Percentiles rank a stretch among this genome's conserved stretches.
These are phyloP conservation scores for Penicillium verrucosum DNA, from an alignment of 2,329 filamentous ascomycete genomes.

Conservation along the genomic window DNA sequence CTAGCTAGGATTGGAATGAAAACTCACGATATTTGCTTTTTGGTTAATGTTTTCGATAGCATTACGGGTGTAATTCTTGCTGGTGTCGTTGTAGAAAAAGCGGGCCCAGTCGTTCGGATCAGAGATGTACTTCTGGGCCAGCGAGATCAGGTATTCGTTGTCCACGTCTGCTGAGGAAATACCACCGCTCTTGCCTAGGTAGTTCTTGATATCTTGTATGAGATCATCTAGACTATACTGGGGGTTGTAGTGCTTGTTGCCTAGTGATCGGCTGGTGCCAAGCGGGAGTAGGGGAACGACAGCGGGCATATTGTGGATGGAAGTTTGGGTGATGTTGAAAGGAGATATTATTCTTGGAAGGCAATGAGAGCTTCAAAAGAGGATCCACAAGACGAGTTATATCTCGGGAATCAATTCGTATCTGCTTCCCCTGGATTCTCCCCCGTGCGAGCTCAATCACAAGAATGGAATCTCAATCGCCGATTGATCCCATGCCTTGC, in stretches of 20 bases:
- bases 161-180: conserved; percentile 29
- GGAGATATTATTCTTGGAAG: not conserved
- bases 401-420: not conserved
- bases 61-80: conserved; percentile 35
- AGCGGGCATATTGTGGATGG: conserved; percentile 20
- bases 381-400: not conserved
- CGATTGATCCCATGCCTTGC: conserved; percentile 15
- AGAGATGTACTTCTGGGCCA: conserved; percentile 28
- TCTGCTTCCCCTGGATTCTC: not conserved
- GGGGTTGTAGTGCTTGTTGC: conserved; percentile 19
- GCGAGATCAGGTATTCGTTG: conserved; percentile 24
- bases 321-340: not conserved
- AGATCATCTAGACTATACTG: conserved; percentile 25
- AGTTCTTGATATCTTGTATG: conserved; percentile 28
- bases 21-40: conserved; percentile 33
- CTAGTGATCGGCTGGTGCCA: conserved; percentile 13
- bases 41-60: conserved; percentile 33
- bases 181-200: conserved; percentile 26
- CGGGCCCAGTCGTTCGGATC: conserved; percentile 29
- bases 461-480: conserved; percentile 14
- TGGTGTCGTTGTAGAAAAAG: conserved; percentile 30
- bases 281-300: conserved; percentile 12
- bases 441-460: conserved; percentile 1
- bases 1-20: not conserved
- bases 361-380: not conserved